These are phyloP conservation scores for Maudiozyma saulgeensis DNA, from an alignment of 805 yeast genomes.

Conservation along the genomic window DNA sequence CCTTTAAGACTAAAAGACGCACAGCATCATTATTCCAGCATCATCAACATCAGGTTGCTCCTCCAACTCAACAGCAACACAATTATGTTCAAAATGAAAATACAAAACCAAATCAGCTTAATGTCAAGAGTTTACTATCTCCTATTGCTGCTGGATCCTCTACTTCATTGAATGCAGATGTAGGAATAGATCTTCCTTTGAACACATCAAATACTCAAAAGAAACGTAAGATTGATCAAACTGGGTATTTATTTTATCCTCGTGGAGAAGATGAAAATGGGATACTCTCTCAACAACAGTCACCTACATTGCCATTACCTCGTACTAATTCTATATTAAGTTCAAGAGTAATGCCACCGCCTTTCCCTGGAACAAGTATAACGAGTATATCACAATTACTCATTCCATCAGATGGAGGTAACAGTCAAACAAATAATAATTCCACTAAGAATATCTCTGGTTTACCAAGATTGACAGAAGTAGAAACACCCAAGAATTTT, in stretches of 20 bases:
- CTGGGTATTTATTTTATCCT: too few species aligned
- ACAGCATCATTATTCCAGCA: constrained; percentile 15
- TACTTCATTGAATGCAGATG: not conserved
- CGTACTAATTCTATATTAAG: not conserved
- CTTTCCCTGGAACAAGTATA: not conserved
- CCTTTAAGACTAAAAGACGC: constrained; percentile 13
- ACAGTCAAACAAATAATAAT: not conserved
- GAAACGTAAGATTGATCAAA: too few species aligned
- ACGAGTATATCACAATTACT: constrained; percentile 4
- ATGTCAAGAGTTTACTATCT: not conserved
- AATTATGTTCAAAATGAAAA: not conserved
- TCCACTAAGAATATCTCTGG: not conserved
- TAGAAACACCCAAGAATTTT: constrained; percentile 21
- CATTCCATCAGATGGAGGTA: not conserved
- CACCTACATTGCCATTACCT: not conserved
- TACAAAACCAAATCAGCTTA: not conserved
- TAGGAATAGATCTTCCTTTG: too few species aligned
- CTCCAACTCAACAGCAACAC: constrained; percentile 7
- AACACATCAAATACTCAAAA: too few species aligned
- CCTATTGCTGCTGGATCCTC: not conserved
- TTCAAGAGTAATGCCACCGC: not conserved
- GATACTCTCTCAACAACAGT: not conserved
- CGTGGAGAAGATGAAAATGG: too few species aligned
- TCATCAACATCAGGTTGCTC: constrained; percentile 6
- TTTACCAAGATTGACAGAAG: constrained; percentile 5